Conservation (phyloP, 106 monocot genomes). For the Apostasia ramifera region DNA sequence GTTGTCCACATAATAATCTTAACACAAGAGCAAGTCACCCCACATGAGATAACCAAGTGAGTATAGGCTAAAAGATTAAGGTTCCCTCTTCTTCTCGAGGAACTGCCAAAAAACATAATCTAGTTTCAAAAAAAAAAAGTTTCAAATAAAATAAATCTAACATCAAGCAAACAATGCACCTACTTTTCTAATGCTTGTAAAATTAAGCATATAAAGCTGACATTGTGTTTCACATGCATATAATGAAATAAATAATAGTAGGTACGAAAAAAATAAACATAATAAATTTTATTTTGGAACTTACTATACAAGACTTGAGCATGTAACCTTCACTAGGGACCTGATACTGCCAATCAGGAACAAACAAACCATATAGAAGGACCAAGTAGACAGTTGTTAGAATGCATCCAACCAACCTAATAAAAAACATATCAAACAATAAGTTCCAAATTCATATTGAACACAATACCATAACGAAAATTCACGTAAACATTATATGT, state of each 20-base stretch:
- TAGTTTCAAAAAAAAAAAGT: too few species aligned
- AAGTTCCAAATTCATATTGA: background rate
- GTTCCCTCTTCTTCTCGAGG: too few species aligned
- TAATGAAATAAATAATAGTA: background rate
- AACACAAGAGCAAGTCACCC: too few species aligned
- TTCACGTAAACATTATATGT: background rate
- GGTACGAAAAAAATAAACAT: background rate
- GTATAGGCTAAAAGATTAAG: too few species aligned
- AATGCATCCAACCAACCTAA: conserved; percentile 26
- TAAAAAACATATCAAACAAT: background rate
- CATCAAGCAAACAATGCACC: too few species aligned
- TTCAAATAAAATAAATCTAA: too few species aligned
- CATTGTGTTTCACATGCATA: background rate
- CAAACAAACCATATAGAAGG: conserved; percentile 37
- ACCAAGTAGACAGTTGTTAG: conserved; percentile 23
- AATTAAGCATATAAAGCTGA: too few species aligned
- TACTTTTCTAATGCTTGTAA: too few species aligned
- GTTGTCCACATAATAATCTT: too few species aligned
- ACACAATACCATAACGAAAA: background rate
- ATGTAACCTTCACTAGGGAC: conserved; percentile 6
- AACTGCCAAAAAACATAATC: too few species aligned
- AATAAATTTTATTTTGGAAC: background rate
- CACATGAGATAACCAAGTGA: too few species aligned
- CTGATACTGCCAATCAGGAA: conserved; percentile 49
- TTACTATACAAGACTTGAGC: conserved; percentile 20